Evolutionary conservation across 1,284 basidiomycete species (phyloP).

Genomic region (Pascua sp.): DNA sequence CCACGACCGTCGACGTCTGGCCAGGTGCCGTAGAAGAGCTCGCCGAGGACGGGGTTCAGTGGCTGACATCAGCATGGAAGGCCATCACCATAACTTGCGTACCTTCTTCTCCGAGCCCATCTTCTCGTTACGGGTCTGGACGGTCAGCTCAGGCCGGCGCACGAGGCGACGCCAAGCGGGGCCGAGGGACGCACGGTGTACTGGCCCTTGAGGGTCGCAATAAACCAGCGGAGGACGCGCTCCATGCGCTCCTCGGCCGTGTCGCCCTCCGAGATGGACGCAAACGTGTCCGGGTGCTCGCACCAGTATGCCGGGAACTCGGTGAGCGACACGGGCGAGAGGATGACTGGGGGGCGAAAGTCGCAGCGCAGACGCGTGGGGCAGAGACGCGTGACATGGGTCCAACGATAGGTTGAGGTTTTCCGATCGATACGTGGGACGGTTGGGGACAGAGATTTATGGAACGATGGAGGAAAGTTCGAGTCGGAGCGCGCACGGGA

Average conservation of each 20-base stretch:
- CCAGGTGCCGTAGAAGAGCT: slow-evolving; percentile 93
- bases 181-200: slow-evolving; percentile 61
- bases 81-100: slow-evolving; percentile 38
- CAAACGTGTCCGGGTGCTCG: slow-evolving; percentile 78
- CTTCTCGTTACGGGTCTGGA: slow-evolving; percentile 75
- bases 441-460: no score
- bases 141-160: no score
- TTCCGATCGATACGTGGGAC: no score
- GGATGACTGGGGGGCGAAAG: slow-evolving; percentile 57
- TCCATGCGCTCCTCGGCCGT: slow-evolving; percentile 68
- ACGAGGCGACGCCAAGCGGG: neutral
- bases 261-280: slow-evolving; percentile 71
- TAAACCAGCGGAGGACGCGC: slow-evolving; percentile 84
- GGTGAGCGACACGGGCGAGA: slow-evolving; percentile 65
- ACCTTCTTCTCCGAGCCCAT: slow-evolving; percentile 94
- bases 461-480: neutral
- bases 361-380: neutral
- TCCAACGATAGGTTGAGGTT: neutral
- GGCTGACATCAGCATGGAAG: slow-evolving; percentile 52
- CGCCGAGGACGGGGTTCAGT: slow-evolving; percentile 91
- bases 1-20: slow-evolving; percentile 73
- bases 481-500: neutral
- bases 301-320: slow-evolving; percentile 95
- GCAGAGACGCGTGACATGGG: slow-evolving; percentile 1
- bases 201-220: slow-evolving; percentile 88